Evolutionary conservation across 2,329 filamentous ascomycete genomes (phyloP), one percentile per base, ranked within the genome.

Genomic region (Colletotrichum tabaci): DNA sequence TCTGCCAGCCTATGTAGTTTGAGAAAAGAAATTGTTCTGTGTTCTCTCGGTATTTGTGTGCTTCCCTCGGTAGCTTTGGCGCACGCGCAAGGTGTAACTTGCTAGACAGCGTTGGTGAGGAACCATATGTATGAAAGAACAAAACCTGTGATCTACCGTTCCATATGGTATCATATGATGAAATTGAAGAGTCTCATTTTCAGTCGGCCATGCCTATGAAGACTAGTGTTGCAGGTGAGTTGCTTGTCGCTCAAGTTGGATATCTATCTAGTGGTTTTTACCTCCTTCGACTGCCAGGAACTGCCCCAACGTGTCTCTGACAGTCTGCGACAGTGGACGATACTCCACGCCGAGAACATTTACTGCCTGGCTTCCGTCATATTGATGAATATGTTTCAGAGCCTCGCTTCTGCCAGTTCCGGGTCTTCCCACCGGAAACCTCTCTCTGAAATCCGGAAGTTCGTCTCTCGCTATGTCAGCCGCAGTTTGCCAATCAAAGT

Each of bases 311-410:
- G 80, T 77, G 46, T 76, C 77, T 35, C 77, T 77, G 1, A 81
- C 78, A 49, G 79, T 77, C 49, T 80, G 77, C 56, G 81, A 78
- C 30, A 77, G 79, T 2, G 75, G 74, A n/a, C 73, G 69, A 63
- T 80, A 80, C 64, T 77, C 77, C 52, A 81, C 75, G 0, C 79
- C 80, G 66, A 83, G 77, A 2, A 75, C 73, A 53, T 78, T 73
- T 53, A 79, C 77, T 0, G 79, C 78, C 60, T 76, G 76, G 26
- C 69, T 76, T 16, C 76, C 71, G 50, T 79, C 77, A 42, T 78
- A 26, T 13, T 61, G 38, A 15, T 61, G 46, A 10, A 64, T 13
- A 9, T 4, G 23, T n/a, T 21, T 26, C 10, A 21, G 1, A 2
- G 56, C 58, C 9, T 8, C 6, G 13, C 26, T 50, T 2, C 21